phyloP scores from a whole-genome alignment of 352 stramenopile genomes.

The Globisporangium uncinulatum region DNA sequence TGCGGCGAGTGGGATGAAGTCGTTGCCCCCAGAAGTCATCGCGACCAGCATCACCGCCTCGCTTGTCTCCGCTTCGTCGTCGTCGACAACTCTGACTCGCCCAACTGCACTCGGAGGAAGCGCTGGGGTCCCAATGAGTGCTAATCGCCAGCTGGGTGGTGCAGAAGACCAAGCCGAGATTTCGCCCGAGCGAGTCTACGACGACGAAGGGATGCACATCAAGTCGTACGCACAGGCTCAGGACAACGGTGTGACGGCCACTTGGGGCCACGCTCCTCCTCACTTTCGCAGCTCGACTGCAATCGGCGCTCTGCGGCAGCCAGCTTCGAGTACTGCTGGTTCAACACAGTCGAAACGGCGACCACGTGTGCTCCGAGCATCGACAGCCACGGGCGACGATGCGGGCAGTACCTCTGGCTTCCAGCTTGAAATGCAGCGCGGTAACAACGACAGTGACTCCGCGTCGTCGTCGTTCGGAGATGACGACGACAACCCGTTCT shows the following conservation, averaged over 20 bases:
- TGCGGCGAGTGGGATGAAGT: not conserved
- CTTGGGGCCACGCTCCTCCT: not conserved
- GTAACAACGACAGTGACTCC: conserved; percentile 8
- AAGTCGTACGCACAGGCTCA: conserved; percentile 7
- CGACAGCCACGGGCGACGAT: not conserved
- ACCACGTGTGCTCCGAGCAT: not conserved
- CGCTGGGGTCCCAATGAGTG: not conserved
- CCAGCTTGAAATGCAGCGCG: conserved; percentile 3
- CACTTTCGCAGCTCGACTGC: conserved; percentile 3
- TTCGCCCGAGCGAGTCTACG: conserved; percentile 2
- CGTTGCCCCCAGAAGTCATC: not conserved
- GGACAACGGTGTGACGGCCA: not conserved
- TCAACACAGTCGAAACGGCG: not conserved
- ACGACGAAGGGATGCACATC: conserved; percentile 12
- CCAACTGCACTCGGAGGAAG: not conserved
- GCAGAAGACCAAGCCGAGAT: not conserved
- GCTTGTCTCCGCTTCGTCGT: not conserved
- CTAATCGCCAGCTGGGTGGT: not conserved
- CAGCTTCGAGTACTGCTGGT: not conserved
- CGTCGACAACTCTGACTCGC: not conserved
- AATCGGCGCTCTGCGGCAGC: not conserved
- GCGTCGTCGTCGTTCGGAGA: conserved; percentile 6
- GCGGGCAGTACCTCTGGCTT: not conserved
- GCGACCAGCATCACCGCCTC: conserved; percentile 1
- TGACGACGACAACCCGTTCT: conserved; percentile 8